Evolutionary conservation across 2,329 filamentous ascomycete genomes (phyloP).

Genomic region (Anisogramma anomala): DNA sequence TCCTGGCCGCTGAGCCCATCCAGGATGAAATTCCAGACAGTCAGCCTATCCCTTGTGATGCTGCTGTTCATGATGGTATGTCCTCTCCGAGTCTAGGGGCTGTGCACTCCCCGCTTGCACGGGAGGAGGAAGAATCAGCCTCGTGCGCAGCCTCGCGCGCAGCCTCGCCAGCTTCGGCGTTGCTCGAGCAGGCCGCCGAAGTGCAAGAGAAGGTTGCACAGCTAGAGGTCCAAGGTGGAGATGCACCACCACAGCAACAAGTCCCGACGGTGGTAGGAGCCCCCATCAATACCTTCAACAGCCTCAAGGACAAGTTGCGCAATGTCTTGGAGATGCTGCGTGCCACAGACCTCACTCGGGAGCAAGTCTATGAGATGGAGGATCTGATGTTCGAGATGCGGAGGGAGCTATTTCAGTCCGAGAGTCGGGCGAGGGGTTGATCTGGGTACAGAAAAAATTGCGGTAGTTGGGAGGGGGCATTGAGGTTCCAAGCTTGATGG

Average conservation of each 20-base stretch:
- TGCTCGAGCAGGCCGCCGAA: background rate
- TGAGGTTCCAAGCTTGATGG: too few relatives aligned
- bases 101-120: constrained; percentile 12
- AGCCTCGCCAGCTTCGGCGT: background rate
- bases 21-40: constrained; percentile 17
- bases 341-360: constrained; percentile 46
- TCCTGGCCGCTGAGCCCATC: background rate
- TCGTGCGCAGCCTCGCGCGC: background rate
- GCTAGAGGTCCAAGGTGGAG: constrained; percentile 1
- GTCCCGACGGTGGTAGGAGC: background rate
- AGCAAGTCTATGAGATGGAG: constrained; percentile 60
- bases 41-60: constrained; percentile 11
- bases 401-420: constrained; percentile 60
- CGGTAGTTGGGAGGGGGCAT: background rate
- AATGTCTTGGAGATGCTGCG: constrained; percentile 49
- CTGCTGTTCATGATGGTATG: constrained; percentile 1
- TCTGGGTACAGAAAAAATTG: background rate
- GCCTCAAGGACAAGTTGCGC: constrained; percentile 43
- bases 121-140: constrained; percentile 5
- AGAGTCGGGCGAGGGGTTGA: constrained; percentile 39
- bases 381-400: constrained; percentile 72
- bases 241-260: background rate
- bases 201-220: constrained; percentile 1
- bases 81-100: background rate
- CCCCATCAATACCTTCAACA: constrained; percentile 25